These are phyloP conservation scores for Purshia tridentata DNA, from an alignment of 306 rosid species.

Conservation along the genomic window DNA sequence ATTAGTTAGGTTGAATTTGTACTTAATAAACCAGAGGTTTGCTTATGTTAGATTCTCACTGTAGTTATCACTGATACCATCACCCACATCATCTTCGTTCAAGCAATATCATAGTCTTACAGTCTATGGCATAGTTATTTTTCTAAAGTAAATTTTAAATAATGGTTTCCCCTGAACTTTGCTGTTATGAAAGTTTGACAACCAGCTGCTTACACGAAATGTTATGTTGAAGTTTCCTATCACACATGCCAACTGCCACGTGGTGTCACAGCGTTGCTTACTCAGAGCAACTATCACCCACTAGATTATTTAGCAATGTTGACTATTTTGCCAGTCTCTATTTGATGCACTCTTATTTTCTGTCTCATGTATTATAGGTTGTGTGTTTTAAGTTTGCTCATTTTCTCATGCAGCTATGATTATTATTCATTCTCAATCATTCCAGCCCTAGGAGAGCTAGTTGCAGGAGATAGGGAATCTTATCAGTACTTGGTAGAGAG, in stretches of 20 bases:
- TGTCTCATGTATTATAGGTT: not conserved
- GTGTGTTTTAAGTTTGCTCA: not conserved
- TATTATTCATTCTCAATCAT: constrained; percentile 70
- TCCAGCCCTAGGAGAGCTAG: constrained; percentile 75
- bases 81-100: not conserved
- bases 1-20: not conserved
- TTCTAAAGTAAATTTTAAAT: not conserved
- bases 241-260: not conserved
- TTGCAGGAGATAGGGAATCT: constrained; percentile 80
- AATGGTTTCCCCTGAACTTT: not conserved
- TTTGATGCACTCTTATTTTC: not conserved
- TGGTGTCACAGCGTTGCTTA: not conserved
- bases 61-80: constrained; percentile 1
- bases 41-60: not conserved
- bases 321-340: not conserved
- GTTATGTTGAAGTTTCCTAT: not conserved
- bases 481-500: constrained; percentile 97
- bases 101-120: not conserved
- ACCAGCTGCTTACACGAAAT: not conserved
- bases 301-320: not conserved
- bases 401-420: constrained; percentile 66
- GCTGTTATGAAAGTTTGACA: not conserved
- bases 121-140: not conserved
- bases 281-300: not conserved
- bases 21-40: constrained; percentile 1